Conservation (phyloP, 352 stramenopile genomes). For the Pythium vanterpoolii region DNA sequence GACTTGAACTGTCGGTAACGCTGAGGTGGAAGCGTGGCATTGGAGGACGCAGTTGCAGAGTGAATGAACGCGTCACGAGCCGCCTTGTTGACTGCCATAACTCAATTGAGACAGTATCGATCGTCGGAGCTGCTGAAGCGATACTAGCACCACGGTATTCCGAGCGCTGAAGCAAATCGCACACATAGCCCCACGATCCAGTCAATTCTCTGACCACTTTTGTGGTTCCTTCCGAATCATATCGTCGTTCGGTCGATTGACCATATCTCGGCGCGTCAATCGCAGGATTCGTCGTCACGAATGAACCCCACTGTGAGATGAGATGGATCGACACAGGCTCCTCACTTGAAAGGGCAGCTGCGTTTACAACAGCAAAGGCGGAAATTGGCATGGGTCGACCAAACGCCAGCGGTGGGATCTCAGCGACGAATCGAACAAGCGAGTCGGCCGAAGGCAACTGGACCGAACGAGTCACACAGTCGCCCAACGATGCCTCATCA, state of each 20-base stretch:
- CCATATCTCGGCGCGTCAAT: background rate
- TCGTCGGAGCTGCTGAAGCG: background rate
- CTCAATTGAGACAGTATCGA: background rate
- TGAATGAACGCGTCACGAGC: background rate
- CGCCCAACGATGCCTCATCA: background rate
- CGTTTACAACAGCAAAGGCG: background rate
- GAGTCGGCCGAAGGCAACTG: background rate
- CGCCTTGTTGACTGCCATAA: background rate
- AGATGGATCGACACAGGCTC: background rate
- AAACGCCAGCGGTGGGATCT: background rate
- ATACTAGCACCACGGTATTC: background rate
- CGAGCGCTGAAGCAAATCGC: background rate
- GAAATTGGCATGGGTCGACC: background rate
- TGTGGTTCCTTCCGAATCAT: background rate
- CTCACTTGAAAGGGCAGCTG: background rate
- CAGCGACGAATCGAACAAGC: background rate
- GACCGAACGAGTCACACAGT: background rate
- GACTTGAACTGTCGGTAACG: background rate
- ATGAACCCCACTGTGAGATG: background rate
- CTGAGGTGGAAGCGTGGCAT: slow-evolving; percentile 2
- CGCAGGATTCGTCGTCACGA: background rate
- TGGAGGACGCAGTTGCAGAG: background rate
- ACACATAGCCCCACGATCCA: slow-evolving; percentile 1
- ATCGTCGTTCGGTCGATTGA: background rate
- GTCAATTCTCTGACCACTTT: background rate